Conservation (phyloP, 2,329 filamentous ascomycete genomes). For the Neofusicoccum umdonicola region DNA sequence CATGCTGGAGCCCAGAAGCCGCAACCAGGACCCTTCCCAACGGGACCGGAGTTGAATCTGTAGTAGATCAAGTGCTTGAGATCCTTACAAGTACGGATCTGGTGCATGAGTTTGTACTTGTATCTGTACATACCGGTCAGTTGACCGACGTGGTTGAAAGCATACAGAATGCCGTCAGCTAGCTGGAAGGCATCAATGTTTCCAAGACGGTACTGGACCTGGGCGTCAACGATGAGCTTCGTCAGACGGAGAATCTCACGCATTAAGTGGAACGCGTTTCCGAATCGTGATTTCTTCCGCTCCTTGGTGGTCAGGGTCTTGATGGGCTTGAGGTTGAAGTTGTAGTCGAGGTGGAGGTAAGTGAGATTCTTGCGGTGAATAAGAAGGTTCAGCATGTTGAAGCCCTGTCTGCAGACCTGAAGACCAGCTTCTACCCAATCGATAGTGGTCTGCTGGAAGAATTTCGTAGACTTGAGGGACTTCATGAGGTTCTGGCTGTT, state of each 20-base stretch:
- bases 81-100: slow-evolving; percentile 98
- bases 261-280: slow-evolving; percentile 99
- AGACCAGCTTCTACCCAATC: slow-evolving; percentile 99
- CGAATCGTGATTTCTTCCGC: slow-evolving; percentile 97
- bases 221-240: slow-evolving; percentile 96
- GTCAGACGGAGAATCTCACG: slow-evolving; percentile 93
- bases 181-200: slow-evolving; percentile 99
- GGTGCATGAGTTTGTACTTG: slow-evolving; percentile 99
- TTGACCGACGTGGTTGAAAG: slow-evolving; percentile 98
- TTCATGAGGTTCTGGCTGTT: slow-evolving; percentile 90
- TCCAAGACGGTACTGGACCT: slow-evolving; percentile 94
- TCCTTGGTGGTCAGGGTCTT: slow-evolving; percentile 99
- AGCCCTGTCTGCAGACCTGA: slow-evolving; percentile 95
- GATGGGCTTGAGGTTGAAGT: slow-evolving; percentile 98
- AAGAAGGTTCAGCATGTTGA: slow-evolving; percentile 97
- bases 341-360: slow-evolving; percentile 97
- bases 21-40: slow-evolving; percentile 95
- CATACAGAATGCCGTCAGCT: slow-evolving; percentile 97
- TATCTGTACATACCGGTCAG: slow-evolving; percentile 99
- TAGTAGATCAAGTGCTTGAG: slow-evolving; percentile 99
- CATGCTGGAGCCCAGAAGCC: slow-evolving; percentile 99
- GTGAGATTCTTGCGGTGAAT: slow-evolving; percentile 99
- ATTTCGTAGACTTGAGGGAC: slow-evolving; percentile 93
- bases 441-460: slow-evolving; percentile 98
- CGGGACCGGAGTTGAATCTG: slow-evolving; percentile 93